Conservation (phyloP, 1,284 basidiomycete species). For the Apiotrichum porosum region DNA sequence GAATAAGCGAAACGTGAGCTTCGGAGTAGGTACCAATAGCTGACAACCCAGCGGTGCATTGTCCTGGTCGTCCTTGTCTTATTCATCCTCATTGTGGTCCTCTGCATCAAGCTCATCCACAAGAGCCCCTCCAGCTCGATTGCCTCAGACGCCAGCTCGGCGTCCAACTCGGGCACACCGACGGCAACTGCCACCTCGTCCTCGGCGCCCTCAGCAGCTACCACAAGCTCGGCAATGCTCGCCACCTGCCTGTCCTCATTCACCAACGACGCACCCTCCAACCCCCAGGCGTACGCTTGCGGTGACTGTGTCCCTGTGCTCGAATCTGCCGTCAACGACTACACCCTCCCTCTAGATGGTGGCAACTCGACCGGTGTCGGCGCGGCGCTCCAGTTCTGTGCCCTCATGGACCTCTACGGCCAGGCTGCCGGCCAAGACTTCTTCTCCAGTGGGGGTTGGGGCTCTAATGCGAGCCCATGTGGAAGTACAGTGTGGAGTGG, state of each 20-base stretch:
- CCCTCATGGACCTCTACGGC: conserved; percentile 34
- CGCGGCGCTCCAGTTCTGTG: conserved; percentile 46
- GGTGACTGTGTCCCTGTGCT: conserved; percentile 37
- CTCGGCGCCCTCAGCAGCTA: not conserved
- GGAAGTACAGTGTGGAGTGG: conserved; percentile 39
- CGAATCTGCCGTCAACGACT: conserved; percentile 36
- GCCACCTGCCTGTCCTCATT: conserved; percentile 36
- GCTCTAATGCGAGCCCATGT: not conserved
- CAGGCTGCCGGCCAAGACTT: not conserved
- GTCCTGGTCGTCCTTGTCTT: too few species aligned
- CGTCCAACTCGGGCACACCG: not conserved
- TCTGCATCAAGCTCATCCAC: too few species aligned
- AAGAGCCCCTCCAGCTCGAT: not conserved
- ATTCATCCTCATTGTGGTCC: too few species aligned
- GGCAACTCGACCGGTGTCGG: conserved; percentile 32
- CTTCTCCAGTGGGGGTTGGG: conserved; percentile 22
- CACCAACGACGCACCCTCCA: conserved; percentile 9
- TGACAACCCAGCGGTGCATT: too few species aligned
- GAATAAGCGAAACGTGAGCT: too few species aligned
- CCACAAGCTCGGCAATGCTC: conserved; percentile 26
- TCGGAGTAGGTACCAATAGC: too few species aligned
- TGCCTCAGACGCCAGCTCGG: not conserved
- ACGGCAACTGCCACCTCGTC: not conserved
- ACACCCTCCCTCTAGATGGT: conserved; percentile 17
- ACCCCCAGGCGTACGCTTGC: conserved; percentile 33